Evolutionary conservation across 768 basidiomycete genomes (phyloP), one percentile per base, ranked within the genome.

Genomic region (Mycena epipterygia): DNA sequence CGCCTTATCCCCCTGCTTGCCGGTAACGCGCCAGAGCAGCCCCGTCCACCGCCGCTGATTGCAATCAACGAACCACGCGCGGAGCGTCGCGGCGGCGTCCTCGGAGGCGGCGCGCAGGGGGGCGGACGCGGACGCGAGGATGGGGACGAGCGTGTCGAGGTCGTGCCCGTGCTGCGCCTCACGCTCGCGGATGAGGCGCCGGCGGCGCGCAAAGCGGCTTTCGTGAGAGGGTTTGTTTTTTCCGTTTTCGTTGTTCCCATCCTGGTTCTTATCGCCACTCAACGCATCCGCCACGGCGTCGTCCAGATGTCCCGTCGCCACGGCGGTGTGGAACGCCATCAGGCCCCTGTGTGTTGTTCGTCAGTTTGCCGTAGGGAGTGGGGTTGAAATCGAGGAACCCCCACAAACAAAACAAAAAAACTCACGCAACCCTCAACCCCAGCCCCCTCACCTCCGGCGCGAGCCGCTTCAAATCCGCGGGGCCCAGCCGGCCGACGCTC

Each of bases 151-250:
- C 0, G 79, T 74, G 60, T 84, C 82, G 19, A 87, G 77, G 63
- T 82, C 80, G 66, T 87, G 85, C 0, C 85, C 85, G 58, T 85
- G 82, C 33, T 77, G 74, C 0, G 75, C 62, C 71, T 86, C 85
- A 23, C 80, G 81, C 48, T 80, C 78, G 17, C 71, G 73, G 33
- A 84, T 75, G 1, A 76, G 72, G 1, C 71, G 72, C 8, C 78
- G 77, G 6, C 84, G 74, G 17, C 71, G 75, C 1, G 81, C 76
- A 58, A 78, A 83, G n/a, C 82, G 81, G 25, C 76, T 77, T n/a
- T n/a, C n/a, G 37, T 64, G 39, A 49, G 32, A 19, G 48, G 70
- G 64, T 72, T 76, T 12, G 71, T 67, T n/a, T 66, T 53, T 32
- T 55, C 42, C 27, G 65, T 62, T 21, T 51, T 41, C 25, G 29